Percentiles rank a stretch among this genome's conserved stretches.
Evolutionary conservation across 768 basidiomycete genomes (phyloP).

Genomic region (Antrodiella citrinella): DNA sequence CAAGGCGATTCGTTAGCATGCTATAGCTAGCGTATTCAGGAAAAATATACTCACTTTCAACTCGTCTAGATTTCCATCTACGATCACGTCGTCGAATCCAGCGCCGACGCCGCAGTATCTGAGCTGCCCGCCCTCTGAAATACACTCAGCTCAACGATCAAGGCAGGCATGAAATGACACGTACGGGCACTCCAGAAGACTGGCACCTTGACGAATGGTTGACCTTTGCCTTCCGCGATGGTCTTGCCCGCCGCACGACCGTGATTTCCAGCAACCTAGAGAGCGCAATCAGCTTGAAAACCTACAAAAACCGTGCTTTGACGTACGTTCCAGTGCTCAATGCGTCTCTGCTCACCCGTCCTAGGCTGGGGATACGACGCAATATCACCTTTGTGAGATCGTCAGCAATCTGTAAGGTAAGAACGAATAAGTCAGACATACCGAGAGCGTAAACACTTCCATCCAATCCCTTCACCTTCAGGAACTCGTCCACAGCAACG

Average conservation of each 20-base stretch:
- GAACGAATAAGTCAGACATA: too few relatives aligned
- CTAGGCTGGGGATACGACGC: conserved; percentile 63
- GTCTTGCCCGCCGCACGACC: conserved; percentile 77
- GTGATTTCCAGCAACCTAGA: conserved; percentile 75
- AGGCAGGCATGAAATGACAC: conserved; percentile 22
- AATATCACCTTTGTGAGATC: conserved; percentile 70
- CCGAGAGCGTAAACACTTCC: conserved; percentile 58
- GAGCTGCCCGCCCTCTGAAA: conserved; percentile 73
- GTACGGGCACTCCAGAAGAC: conserved; percentile 87
- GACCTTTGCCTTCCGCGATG: conserved; percentile 50
- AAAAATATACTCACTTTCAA: conserved; percentile 51
- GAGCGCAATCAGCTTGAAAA: conserved; percentile 1
- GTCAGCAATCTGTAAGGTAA: background rate
- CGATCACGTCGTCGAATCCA: conserved; percentile 67
- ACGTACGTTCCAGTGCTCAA: conserved; percentile 89
- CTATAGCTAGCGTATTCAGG: too few relatives aligned
- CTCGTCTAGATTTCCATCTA: conserved; percentile 67
- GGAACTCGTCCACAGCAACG: conserved; percentile 66
- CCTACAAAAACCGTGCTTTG: too few relatives aligned
- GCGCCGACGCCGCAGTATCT: conserved; percentile 75
- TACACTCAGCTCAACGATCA: background rate
- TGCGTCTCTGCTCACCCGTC: conserved; percentile 44
- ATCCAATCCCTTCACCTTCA: conserved; percentile 46
- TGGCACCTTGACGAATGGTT: conserved; percentile 73
- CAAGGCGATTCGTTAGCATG: background rate